Conservation (phyloP, 192 early-diverging fungal genomes). For the Rhizophagus clarus region DNA sequence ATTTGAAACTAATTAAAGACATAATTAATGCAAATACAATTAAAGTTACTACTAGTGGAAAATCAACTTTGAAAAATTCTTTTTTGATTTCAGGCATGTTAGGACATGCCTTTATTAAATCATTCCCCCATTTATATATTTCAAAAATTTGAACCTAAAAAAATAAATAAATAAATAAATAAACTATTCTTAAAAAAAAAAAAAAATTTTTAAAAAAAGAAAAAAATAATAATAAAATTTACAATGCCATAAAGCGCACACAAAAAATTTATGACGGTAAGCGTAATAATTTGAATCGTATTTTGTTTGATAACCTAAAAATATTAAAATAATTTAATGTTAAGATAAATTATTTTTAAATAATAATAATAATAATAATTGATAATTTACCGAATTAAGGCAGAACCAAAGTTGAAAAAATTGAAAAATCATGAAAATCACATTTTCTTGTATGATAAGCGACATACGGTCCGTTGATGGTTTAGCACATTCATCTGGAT, state of each 20-base stretch:
- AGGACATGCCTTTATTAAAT: not conserved
- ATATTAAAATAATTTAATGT: not conserved
- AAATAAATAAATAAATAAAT: no score
- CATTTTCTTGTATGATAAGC: conserved; percentile 13
- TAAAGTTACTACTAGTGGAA: conserved; percentile 60
- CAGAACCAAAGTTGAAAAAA: conserved; percentile 19
- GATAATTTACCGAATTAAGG: conserved; percentile 8
- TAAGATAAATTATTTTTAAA: not conserved
- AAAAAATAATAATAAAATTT: not conserved
- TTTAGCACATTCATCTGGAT: not conserved
- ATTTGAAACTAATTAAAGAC: conserved; percentile 53
- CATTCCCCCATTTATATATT: not conserved
- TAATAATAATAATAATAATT: not conserved
- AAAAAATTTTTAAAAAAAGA: not conserved
- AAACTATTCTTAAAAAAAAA: no score
- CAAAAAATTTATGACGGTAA: not conserved
- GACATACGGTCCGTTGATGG: conserved; percentile 2
- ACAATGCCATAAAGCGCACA: not conserved
- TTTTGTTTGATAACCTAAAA: conserved; percentile 21
- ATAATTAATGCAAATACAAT: conserved; percentile 51
- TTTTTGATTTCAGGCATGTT: no score
- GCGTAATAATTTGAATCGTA: not conserved
- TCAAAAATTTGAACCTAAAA: conserved; percentile 11
- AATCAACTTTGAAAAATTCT: conserved; percentile 33
- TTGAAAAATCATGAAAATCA: conserved; percentile 22